These are phyloP conservation scores for Gynandropsis gynandra DNA, from an alignment of 345 rosid genomes.

Conservation along the genomic window DNA sequence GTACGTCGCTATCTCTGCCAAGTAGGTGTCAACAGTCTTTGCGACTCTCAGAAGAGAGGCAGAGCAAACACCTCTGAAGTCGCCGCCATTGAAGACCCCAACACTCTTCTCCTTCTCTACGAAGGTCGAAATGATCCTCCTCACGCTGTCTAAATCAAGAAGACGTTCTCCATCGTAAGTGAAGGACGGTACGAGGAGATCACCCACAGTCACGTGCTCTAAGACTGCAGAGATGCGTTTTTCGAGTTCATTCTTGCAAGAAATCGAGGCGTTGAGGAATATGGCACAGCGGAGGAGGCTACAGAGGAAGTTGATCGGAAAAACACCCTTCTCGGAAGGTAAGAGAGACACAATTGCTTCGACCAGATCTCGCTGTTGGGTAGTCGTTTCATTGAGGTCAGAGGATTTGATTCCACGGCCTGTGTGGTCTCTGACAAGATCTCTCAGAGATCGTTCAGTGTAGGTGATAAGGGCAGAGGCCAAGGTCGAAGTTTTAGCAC, in stretches of 20 bases:
- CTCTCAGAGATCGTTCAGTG: constrained; percentile 75
- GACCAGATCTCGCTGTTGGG: constrained; percentile 51
- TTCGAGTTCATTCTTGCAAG: constrained; percentile 73
- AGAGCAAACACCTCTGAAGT: constrained; percentile 43
- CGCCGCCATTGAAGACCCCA: constrained; percentile 69
- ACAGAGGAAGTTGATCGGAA: constrained; percentile 74
- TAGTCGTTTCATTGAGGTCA: constrained; percentile 25
- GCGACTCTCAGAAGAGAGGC: constrained; percentile 54
- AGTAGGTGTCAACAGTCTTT: constrained; percentile 63
- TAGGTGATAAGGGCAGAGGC: constrained; percentile 62
- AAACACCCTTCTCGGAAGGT: constrained; percentile 66
- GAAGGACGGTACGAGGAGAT: constrained; percentile 70
- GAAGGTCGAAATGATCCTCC: constrained; percentile 60
- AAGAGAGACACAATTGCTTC: constrained; percentile 58
- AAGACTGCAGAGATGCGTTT: constrained; percentile 61
- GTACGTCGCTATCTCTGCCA: constrained; percentile 64
- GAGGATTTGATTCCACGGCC: constrained; percentile 42
- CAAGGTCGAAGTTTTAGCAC: constrained; percentile 51
- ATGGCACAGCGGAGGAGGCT: constrained; percentile 82
- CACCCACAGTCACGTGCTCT: constrained; percentile 70
- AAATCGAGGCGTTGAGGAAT: constrained; percentile 47
- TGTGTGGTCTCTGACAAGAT: constrained; percentile 78
- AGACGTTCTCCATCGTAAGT: constrained; percentile 83
- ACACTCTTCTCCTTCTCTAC: constrained; percentile 81
- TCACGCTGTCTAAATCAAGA: constrained; percentile 72